A percentile compares a stretch with the other conserved stretches of the same genome.
phyloP scores from a whole-genome alignment of 768 basidiomycete species.

The Cystofilobasidium macerans region DNA sequence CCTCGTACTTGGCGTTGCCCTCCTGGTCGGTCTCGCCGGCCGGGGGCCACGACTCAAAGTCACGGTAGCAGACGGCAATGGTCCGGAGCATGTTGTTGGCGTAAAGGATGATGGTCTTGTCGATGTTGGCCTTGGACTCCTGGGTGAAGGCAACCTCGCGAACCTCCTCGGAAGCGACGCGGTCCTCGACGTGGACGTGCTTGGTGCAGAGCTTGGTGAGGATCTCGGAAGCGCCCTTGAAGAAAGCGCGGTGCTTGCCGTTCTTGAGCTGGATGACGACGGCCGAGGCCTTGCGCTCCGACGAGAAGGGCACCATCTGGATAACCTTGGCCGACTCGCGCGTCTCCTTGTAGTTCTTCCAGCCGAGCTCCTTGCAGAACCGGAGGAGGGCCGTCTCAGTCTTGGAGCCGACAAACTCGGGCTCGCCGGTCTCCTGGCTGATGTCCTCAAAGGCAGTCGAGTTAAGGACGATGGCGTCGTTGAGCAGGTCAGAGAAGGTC shows the following conservation, averaged over 20 bases:
- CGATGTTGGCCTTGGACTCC: constrained; percentile 65
- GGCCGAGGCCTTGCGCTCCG: constrained; percentile 88
- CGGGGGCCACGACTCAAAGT: constrained; percentile 80
- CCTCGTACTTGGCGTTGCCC: constrained; percentile 48
- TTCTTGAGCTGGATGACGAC: constrained; percentile 58
- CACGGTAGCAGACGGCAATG: constrained; percentile 84
- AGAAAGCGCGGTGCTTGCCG: constrained; percentile 55
- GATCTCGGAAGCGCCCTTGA: constrained; percentile 94
- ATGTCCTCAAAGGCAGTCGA: constrained; percentile 79
- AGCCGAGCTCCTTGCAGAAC: constrained; percentile 69
- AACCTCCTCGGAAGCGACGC: constrained; percentile 38
- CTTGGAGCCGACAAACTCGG: constrained; percentile 74
- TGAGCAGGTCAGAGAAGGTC: constrained; percentile 56
- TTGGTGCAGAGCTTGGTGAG: constrained; percentile 61
- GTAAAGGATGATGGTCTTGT: constrained; percentile 65
- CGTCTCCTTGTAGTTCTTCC: constrained; percentile 58
- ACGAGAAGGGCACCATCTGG: constrained; percentile 89
- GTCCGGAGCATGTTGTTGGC: constrained; percentile 92
- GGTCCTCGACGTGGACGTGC: constrained; percentile 56
- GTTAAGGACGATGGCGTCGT: constrained; percentile 78
- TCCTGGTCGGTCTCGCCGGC: constrained; percentile 36
- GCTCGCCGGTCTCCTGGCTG: constrained; percentile 53
- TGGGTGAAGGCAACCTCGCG: constrained; percentile 55
- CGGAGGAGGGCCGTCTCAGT: constrained; percentile 84
- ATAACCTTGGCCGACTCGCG: constrained; percentile 50